Base-by-base conservation (phyloP, 192 early-diverging fungal species). In the Coemansia umbellata region DNA sequence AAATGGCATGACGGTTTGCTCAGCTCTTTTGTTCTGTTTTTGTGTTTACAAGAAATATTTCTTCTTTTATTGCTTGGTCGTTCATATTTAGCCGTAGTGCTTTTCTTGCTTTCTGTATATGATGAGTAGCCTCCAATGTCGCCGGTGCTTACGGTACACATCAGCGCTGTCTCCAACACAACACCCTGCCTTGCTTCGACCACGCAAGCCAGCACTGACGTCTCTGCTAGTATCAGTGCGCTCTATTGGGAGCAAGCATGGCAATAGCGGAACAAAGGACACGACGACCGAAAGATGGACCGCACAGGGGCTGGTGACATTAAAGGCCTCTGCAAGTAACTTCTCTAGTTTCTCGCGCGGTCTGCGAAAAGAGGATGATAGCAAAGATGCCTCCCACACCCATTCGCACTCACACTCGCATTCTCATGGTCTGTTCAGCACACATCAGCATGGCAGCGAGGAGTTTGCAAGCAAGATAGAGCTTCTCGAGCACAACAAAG, bases 401-500 rank as follows among this genome's bases (percentile, higher is more conserved):
- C 63, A 60, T 23, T 39, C 37, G 21, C 53, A 55, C 18, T 31
- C 40, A 27, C 62, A 60, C 26, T 36, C 44, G 18, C 57, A 63
- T 52, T 56, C 53, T 3, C 61, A 64, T 14, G 51, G 67, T 5
- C 37, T 63, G 18, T 58, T 66, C 26, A 41, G 36, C 39, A 37
- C 49, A 4, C 63, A 66, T 37, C 15, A 50, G 31, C 62, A 57
- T 28, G 37, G 48, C 9, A 50, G 42, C 36, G 44, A 47, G 17
- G 70, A 74, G 27, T 24, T 35, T 5, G 63, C 63, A 3, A 40
- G 50, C 41, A 74, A 74, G 50, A 62, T 62, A 13, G 60, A 66
- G 17, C 41, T 74, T 32, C 41, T 74, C n/a, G 71, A 74, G 48
- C 71, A 74, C 40, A 60, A 67, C 44, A 39, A 80, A 66, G 65